phyloP scores from a whole-genome alignment of 139 green algal genomes.

The Closterium sp. region DNA sequence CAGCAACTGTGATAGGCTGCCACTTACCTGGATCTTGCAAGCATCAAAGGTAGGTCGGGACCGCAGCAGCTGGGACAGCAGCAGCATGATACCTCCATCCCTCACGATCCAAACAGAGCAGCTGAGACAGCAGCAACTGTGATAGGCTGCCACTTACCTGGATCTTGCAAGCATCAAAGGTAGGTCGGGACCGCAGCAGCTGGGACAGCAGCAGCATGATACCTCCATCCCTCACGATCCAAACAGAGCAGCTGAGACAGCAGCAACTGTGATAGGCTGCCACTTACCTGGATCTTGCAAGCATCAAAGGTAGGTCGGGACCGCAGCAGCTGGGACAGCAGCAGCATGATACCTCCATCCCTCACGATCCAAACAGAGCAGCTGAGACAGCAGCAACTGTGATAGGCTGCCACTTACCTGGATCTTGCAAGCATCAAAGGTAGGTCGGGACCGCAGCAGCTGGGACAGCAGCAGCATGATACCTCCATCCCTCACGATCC shows the following conservation, averaged over 20 bases:
- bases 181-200: slow-evolving; percentile 67
- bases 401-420: slow-evolving; percentile 63
- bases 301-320: slow-evolving; percentile 81
- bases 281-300: slow-evolving; percentile 75
- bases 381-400: too few relatives aligned
- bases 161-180: slow-evolving; percentile 89
- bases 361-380: slow-evolving; percentile 77
- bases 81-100: slow-evolving; percentile 73
- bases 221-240: slow-evolving; percentile 68
- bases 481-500: slow-evolving; percentile 68
- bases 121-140: too few relatives aligned
- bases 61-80: slow-evolving; percentile 79
- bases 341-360: slow-evolving; percentile 73
- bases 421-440: slow-evolving; percentile 89
- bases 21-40: slow-evolving; percentile 75
- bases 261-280: too few relatives aligned
- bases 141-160: slow-evolving; percentile 63
- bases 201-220: slow-evolving; percentile 87
- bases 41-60: slow-evolving; percentile 81
- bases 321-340: slow-evolving; percentile 79
- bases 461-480: slow-evolving; percentile 87
- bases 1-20: too few relatives aligned
- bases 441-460: slow-evolving; percentile 67
- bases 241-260: too few relatives aligned
- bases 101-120: slow-evolving; percentile 77